Evolutionary conservation across 176 grass and related monocot genomes (phyloP), one percentile per base, ranked within the genome.

Genomic region (Hordeum marinum): DNA sequence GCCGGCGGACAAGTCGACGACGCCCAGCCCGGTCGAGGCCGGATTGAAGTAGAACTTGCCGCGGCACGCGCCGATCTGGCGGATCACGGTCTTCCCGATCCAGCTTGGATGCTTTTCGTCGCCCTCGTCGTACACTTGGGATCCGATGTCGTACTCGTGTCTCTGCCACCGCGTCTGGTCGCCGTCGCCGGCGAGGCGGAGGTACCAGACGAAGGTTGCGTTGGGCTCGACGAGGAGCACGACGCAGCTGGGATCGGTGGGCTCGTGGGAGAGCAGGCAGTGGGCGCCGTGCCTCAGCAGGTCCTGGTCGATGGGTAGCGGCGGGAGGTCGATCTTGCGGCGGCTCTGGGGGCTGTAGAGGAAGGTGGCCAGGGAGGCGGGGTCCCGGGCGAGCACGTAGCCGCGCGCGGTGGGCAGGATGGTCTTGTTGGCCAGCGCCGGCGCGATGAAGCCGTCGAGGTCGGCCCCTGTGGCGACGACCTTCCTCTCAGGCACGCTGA

Each of bases 31-130:
- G 37, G 63, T 4, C 14, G 40, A 6, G 37, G 7, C 0, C 11
- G n/a, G n/a, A 6, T 72, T 72, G 68, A 72, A 72, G 68, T 72
- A 72, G 68, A 72, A 72, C 68, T 25, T 72, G 68, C 68, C 68
- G 5, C 68, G 37, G 68, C 68, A 43, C 37, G 68, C 39, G 21
- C 20, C n/a, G 39, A 72, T 72, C 68, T n/a, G 68, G 39, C 11
- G 23, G 68, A 72, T 72, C 37, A 72, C 37, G 10, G 39, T 25
- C n/a, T 72, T 72, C 39, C 40, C 68, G 39, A 72, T 9, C 68
- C 41, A 37, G 20, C 39, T 24, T 39, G 2, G 36, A 12, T 50
- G 14, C 46, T 50, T 50, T 17, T 50, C 46, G 46, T 72, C 68
- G 3, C 3, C n/a, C 39, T 21, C 18, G 39, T 72, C 68, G 68